These are phyloP conservation scores for Phyllosticta paracitricarpa DNA, from an alignment of 2,329 filamentous ascomycete genomes.

Conservation along the genomic window DNA sequence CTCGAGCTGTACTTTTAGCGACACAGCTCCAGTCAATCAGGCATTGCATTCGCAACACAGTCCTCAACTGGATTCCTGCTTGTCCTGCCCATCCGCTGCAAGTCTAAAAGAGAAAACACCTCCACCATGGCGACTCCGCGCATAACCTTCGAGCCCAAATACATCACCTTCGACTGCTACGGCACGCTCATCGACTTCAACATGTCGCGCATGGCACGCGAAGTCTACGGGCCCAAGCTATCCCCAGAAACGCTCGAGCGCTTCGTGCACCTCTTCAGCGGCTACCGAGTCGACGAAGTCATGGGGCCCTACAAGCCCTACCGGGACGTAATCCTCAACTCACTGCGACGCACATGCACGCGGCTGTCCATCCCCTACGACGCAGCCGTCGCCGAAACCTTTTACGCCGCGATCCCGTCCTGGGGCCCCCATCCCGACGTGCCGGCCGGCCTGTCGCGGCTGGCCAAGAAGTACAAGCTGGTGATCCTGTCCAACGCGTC, in stretches of 20 bases:
- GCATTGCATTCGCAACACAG: neutral
- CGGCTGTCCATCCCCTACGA: neutral
- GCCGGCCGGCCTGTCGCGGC: neutral
- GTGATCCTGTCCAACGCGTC: constrained; percentile 9
- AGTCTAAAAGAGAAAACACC: neutral
- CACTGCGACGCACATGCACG: constrained; percentile 2
- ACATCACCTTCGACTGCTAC: constrained; percentile 11
- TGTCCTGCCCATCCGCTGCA: neutral
- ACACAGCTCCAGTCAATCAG: neutral
- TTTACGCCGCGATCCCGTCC: constrained; percentile 6
- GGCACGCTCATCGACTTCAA: constrained; percentile 10
- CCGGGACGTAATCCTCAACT: constrained; percentile 7
- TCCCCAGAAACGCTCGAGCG: neutral
- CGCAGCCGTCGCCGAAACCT: neutral
- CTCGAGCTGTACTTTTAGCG: neutral
- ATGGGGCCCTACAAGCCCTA: constrained; percentile 9
- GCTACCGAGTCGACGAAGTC: constrained; percentile 9
- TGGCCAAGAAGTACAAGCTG: constrained; percentile 5
- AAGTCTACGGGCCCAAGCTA: constrained; percentile 1
- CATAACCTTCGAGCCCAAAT: constrained; percentile 9
- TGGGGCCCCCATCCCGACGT: constrained; percentile 10
- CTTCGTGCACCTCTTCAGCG: constrained; percentile 7
- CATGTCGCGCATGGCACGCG: constrained; percentile 9
- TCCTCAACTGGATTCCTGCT: neutral
- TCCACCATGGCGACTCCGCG: neutral